Percentiles rank a stretch among this genome's conserved stretches.
These are phyloP conservation scores for Vigna angularis DNA, from an alignment of 306 rosid species.

Conservation along the genomic window DNA sequence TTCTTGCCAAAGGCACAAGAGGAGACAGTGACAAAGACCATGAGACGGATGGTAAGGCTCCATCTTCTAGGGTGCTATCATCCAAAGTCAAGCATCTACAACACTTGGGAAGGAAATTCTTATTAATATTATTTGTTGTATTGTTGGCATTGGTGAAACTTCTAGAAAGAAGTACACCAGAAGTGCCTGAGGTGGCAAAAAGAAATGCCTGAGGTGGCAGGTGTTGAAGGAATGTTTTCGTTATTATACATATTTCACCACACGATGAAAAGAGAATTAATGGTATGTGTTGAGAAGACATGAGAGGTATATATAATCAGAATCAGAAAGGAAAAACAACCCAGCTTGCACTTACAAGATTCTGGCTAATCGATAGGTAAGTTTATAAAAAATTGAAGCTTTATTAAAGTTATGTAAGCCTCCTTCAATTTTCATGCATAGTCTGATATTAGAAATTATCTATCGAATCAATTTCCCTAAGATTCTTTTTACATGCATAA, in stretches of 20 bases:
- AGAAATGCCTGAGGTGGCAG: too few species aligned
- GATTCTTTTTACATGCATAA: too few species aligned
- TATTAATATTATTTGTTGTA: conserved; percentile 26
- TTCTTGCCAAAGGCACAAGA: conserved; percentile 64
- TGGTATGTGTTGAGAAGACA: too few species aligned
- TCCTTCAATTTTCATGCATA: too few species aligned
- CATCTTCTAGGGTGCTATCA: conserved; percentile 73
- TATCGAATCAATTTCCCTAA: too few species aligned
- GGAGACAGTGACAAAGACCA: conserved; percentile 68
- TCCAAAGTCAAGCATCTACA: conserved; percentile 65
- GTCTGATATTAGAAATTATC: too few species aligned
- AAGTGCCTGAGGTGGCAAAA: conserved; percentile 77
- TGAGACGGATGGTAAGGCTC: conserved; percentile 62
- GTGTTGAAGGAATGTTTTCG: conserved; percentile 63
- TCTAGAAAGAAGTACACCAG: conserved; percentile 78
- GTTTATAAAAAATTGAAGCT: too few species aligned
- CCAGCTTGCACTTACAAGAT: too few species aligned
- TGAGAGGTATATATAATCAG: too few species aligned
- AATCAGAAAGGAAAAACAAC: too few species aligned
- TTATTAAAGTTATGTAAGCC: too few species aligned
- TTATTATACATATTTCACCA: conserved; percentile 32
- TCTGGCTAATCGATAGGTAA: too few species aligned
- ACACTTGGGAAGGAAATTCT: conserved; percentile 57
- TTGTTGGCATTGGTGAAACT: conserved; percentile 41
- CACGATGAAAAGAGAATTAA: neutral